Evolutionary conservation across 306 rosid species (phyloP).

Genomic region (Rosa chinensis): DNA sequence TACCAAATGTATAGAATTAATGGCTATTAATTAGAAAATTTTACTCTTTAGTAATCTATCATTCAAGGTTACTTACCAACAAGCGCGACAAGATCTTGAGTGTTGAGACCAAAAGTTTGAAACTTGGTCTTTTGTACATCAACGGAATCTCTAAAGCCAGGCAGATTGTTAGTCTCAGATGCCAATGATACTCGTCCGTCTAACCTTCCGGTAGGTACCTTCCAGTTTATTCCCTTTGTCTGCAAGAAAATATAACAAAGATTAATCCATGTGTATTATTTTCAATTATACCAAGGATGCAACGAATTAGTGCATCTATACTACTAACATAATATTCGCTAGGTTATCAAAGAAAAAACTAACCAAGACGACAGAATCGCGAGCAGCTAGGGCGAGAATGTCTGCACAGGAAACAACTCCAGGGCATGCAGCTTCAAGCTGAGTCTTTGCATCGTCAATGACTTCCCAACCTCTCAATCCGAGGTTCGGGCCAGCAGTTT

Average conservation of each 20-base stretch:
- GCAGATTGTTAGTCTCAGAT: constrained; percentile 1
- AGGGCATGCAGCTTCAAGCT: constrained; percentile 29
- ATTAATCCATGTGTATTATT: background rate
- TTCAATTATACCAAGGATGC: background rate
- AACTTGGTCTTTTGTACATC: constrained; percentile 9
- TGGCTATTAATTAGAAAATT: background rate
- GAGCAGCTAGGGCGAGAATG: constrained; percentile 29
- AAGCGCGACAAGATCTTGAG: constrained; percentile 20
- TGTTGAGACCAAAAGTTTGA: constrained; percentile 9
- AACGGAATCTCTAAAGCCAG: constrained; percentile 9
- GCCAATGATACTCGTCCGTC: constrained; percentile 16
- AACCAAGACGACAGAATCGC: constrained; percentile 29
- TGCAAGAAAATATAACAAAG: background rate
- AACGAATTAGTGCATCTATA: background rate
- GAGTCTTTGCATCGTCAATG: constrained; percentile 27
- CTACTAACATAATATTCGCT: background rate
- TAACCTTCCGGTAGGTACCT: constrained; percentile 18
- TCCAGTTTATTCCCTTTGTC: constrained; percentile 15
- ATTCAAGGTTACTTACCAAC: constrained; percentile 10
- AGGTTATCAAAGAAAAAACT: background rate
- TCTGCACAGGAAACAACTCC: constrained; percentile 30
- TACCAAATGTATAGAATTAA: too few relatives aligned
- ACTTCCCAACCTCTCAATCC: constrained; percentile 26
- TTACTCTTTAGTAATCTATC: background rate
- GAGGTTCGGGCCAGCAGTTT: background rate